phyloP scores from a whole-genome alignment of 257 asterid genomes.

The Primulina eburnea region DNA sequence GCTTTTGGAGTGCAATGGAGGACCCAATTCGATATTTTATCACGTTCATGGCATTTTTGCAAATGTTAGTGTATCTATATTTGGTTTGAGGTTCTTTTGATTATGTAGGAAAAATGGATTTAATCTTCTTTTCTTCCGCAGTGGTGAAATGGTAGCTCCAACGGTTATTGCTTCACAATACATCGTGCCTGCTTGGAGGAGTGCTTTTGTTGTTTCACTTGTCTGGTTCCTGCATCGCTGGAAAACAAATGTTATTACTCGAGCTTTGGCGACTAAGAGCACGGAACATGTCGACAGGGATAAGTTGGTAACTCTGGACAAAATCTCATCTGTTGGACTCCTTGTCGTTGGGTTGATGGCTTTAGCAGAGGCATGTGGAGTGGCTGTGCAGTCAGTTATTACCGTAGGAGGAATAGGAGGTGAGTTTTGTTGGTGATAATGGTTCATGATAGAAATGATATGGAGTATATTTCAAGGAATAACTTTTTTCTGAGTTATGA shows the following conservation, averaged over 20 bases:
- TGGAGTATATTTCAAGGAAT: background rate
- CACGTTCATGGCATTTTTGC: slow-evolving; percentile 70
- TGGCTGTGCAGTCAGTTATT: slow-evolving; percentile 84
- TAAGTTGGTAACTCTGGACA: slow-evolving; percentile 62
- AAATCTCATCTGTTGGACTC: slow-evolving; percentile 73
- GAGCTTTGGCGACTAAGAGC: slow-evolving; percentile 54
- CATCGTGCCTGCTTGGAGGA: slow-evolving; percentile 68
- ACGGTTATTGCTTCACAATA: slow-evolving; percentile 54
- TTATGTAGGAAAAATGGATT: slow-evolving; percentile 12
- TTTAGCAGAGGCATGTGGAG: slow-evolving; percentile 91
- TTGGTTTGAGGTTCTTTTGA: background rate
- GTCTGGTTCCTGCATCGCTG: slow-evolving; percentile 87
- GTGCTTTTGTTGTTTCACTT: slow-evolving; percentile 65
- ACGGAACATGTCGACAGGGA: slow-evolving; percentile 51
- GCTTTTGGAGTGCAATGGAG: slow-evolving; percentile 94
- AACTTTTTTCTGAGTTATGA: background rate
- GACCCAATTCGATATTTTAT: slow-evolving; percentile 68
- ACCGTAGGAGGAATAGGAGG: slow-evolving; percentile 99
- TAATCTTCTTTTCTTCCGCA: slow-evolving; percentile 32
- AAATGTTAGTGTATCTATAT: slow-evolving; percentile 52
- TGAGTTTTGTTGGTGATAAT: slow-evolving; percentile 21
- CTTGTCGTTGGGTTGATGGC: slow-evolving; percentile 73
- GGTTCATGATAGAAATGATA: background rate
- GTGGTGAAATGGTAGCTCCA: slow-evolving; percentile 85
- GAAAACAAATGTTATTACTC: slow-evolving; percentile 71